phyloP scores from a whole-genome alignment of 1,284 basidiomycete genomes.

The Ustilago curta region DNA sequence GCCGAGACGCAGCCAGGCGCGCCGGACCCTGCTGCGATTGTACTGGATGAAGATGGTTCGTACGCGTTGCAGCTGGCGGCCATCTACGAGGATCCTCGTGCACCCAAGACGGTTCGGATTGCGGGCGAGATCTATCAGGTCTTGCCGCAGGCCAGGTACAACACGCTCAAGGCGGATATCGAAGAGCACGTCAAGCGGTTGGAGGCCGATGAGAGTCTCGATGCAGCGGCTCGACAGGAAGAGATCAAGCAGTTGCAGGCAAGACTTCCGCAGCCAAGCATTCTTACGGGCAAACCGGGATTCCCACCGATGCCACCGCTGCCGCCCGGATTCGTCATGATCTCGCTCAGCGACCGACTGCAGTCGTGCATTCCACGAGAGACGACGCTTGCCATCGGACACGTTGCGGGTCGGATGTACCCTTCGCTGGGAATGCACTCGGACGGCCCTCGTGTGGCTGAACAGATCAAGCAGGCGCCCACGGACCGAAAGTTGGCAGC shows the following conservation, averaged over 20 bases:
- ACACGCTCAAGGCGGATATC: slow-evolving; percentile 21
- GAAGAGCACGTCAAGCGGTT: slow-evolving; percentile 16
- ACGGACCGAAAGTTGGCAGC: slow-evolving; percentile 25
- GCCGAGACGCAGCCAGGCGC: slow-evolving; percentile 25
- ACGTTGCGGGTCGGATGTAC: slow-evolving; percentile 44
- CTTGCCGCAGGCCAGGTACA: slow-evolving; percentile 32
- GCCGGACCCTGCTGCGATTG: slow-evolving; percentile 25
- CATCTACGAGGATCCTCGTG: slow-evolving; percentile 41
- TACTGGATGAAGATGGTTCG: slow-evolving; percentile 38
- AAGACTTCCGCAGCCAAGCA: slow-evolving; percentile 36
- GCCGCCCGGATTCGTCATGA: slow-evolving; percentile 41
- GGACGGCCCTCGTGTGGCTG: slow-evolving; percentile 44
- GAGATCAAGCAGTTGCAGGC: slow-evolving; percentile 25
- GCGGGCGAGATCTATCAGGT: slow-evolving; percentile 47
- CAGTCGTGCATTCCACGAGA: slow-evolving; percentile 34
- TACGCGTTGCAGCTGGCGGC: slow-evolving; percentile 41
- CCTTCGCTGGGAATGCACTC: slow-evolving; percentile 45
- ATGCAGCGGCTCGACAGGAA: slow-evolving; percentile 24
- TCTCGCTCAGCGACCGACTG: slow-evolving; percentile 39
- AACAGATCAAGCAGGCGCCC: slow-evolving; percentile 30
- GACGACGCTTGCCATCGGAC: slow-evolving; percentile 27
- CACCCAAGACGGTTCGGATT: slow-evolving; percentile 26
- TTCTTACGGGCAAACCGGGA: slow-evolving; percentile 31
- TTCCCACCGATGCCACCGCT: slow-evolving; percentile 47
- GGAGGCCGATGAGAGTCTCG: slow-evolving; percentile 19